phyloP scores from a whole-genome alignment of 768 basidiomycete species.

The Boletus tomentosulus region DNA sequence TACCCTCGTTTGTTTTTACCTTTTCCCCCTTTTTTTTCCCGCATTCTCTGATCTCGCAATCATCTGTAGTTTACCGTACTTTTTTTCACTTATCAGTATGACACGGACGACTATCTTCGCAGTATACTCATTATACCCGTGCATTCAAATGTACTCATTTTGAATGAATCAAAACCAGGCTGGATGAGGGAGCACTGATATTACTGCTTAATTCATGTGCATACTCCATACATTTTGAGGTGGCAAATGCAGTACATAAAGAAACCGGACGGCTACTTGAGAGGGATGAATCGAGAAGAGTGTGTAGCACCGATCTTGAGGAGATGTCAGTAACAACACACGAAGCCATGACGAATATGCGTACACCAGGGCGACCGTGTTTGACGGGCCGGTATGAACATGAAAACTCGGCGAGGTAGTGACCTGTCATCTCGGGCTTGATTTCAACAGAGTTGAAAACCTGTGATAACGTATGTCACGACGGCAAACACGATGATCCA shows the following conservation, averaged over 20 bases:
- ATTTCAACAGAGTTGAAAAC: slow-evolving; percentile 97
- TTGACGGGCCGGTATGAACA: slow-evolving; percentile 98
- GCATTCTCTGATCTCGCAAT: slow-evolving; percentile 41
- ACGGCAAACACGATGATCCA: not conserved
- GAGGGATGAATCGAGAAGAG: slow-evolving; percentile 90
- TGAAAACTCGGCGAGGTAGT: slow-evolving; percentile 97
- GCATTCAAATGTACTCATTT: slow-evolving; percentile 39
- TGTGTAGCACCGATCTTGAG: slow-evolving; percentile 84
- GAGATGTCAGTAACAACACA: slow-evolving; percentile 10
- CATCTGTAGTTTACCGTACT: slow-evolving; percentile 60
- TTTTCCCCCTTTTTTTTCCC: slow-evolving; percentile 14
- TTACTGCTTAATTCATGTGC: slow-evolving; percentile 17
- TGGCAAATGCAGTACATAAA: slow-evolving; percentile 16
- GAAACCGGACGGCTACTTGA: slow-evolving; percentile 66
- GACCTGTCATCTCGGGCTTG: slow-evolving; percentile 99
- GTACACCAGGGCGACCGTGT: slow-evolving; percentile 98
- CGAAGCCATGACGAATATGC: slow-evolving; percentile 30
- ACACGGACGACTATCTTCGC: slow-evolving; percentile 59
- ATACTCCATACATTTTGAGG: slow-evolving; percentile 38
- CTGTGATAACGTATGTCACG: slow-evolving; percentile 33
- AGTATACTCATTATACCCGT: slow-evolving; percentile 58
- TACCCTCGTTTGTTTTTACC: slow-evolving; percentile 23
- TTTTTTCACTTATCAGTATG: slow-evolving; percentile 43
- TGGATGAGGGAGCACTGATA: slow-evolving; percentile 6
- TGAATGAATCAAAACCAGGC: slow-evolving; percentile 25